phyloP scores from a whole-genome alignment of 768 basidiomycete genomes.

The Mycena rosella region DNA sequence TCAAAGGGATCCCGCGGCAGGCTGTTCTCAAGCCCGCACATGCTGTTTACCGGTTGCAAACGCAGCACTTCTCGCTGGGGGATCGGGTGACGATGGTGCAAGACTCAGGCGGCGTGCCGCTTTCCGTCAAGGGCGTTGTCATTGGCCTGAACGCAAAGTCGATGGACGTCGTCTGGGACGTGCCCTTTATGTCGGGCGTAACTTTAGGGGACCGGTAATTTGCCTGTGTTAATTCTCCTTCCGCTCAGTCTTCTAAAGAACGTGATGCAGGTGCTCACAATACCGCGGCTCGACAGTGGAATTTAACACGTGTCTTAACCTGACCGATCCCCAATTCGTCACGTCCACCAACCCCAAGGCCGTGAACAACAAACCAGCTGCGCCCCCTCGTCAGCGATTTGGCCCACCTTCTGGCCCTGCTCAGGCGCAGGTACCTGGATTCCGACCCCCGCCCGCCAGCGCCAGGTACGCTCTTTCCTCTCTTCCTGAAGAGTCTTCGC shows the following conservation, averaged over 20 bases:
- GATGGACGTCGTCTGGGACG: constrained; percentile 98
- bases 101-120: constrained; percentile 92
- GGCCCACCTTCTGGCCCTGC: constrained; percentile 67
- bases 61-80: constrained; percentile 88
- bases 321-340: constrained; percentile 88
- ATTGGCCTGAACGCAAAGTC: constrained; percentile 88
- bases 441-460: constrained; percentile 65
- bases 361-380: constrained; percentile 64
- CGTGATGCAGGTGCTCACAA: constrained; percentile 77
- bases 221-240: not conserved
- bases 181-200: constrained; percentile 92
- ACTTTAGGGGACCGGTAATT: constrained; percentile 85
- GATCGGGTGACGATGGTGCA: constrained; percentile 97
- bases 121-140: constrained; percentile 94
- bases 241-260: not conserved
- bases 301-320: constrained; percentile 90
- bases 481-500: constrained; percentile 7
- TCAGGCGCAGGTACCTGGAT: constrained; percentile 65
- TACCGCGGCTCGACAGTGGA: constrained; percentile 93
- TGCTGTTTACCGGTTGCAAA: constrained; percentile 89
- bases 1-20: constrained; percentile 92
- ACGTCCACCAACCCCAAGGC: constrained; percentile 76
- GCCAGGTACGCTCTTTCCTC: constrained; percentile 47
- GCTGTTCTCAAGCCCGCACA: constrained; percentile 95
- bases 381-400: constrained; percentile 69